Evolutionary conservation across 2,329 filamentous ascomycete genomes (phyloP).

Genomic region (Pezicula carpinea): DNA sequence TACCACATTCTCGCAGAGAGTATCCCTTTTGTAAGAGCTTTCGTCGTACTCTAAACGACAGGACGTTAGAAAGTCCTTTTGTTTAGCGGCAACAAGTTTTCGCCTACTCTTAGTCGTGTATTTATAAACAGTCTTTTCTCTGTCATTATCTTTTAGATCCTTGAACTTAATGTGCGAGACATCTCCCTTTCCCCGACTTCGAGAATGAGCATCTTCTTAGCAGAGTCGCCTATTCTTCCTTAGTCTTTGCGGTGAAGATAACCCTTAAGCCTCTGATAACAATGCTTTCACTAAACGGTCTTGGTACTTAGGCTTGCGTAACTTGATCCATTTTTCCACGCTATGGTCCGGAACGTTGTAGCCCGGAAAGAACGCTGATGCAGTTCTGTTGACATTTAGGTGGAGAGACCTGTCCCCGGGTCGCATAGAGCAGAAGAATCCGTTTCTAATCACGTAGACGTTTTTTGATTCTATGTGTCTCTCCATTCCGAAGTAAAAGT

Average conservation of each 20-base stretch:
- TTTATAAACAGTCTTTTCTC: not conserved
- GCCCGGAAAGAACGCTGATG: constrained; percentile 9
- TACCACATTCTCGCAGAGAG: too few species aligned
- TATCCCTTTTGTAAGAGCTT: too few species aligned
- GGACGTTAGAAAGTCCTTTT: too few species aligned
- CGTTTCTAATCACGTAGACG: not conserved
- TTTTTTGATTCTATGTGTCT: not conserved
- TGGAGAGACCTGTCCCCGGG: constrained; percentile 8
- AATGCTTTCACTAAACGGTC: not conserved
- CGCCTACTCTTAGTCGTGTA: not conserved
- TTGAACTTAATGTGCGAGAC: not conserved
- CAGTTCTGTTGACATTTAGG: constrained; percentile 11
- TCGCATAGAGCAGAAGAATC: constrained; percentile 11
- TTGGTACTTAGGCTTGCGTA: not conserved
- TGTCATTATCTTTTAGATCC: not conserved
- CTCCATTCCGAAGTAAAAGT: too few species aligned
- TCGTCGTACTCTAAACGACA: too few species aligned
- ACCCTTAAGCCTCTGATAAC: too few species aligned
- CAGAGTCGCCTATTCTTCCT: too few species aligned
- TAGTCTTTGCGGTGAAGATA: too few species aligned
- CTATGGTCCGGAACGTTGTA: not conserved
- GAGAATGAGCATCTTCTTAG: too few species aligned
- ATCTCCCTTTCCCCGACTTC: too few species aligned
- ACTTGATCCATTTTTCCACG: constrained; percentile 3
- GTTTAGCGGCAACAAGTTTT: too few species aligned